Conservation (phyloP, 352 stramenopile species). For the Pythium dissimile region DNA sequence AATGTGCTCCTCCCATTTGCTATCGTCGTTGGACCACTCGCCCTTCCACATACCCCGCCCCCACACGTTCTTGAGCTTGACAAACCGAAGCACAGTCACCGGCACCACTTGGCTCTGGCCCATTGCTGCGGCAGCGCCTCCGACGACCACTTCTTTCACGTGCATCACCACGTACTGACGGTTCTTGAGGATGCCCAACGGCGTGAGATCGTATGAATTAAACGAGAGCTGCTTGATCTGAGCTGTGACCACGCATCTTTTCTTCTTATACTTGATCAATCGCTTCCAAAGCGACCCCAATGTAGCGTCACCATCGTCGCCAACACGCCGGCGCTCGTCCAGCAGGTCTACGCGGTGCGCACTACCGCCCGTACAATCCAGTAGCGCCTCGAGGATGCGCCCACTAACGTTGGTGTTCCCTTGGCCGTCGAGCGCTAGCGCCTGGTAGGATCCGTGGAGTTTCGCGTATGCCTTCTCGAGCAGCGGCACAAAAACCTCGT, state of each 20-base stretch:
- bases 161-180: slow-evolving; percentile 71
- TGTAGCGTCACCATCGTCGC: slow-evolving; percentile 25
- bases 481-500: slow-evolving; percentile 85
- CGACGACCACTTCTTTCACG: slow-evolving; percentile 50
- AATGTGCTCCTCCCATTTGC: slow-evolving; percentile 80
- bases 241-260: slow-evolving; percentile 59
- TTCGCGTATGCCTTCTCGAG: slow-evolving; percentile 91
- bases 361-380: slow-evolving; percentile 87
- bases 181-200: slow-evolving; percentile 71
- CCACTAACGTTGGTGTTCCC: slow-evolving; percentile 41
- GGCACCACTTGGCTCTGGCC: not conserved
- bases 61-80: slow-evolving; percentile 84
- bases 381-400: slow-evolving; percentile 77
- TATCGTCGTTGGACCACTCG: slow-evolving; percentile 81
- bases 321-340: slow-evolving; percentile 27
- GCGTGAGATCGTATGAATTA: slow-evolving; percentile 53
- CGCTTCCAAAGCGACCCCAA: slow-evolving; percentile 57
- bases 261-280: slow-evolving; percentile 50
- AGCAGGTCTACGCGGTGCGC: slow-evolving; percentile 72
- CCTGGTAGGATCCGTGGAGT: slow-evolving; percentile 75
- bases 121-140: not conserved
- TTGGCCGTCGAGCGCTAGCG: slow-evolving; percentile 37
- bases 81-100: slow-evolving; percentile 44
- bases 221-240: slow-evolving; percentile 72
- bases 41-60: slow-evolving; percentile 73